A percentile compares a stretch with the other conserved stretches of the same genome.
Evolutionary conservation across 2,329 filamentous ascomycete species (phyloP).

Genomic region (Raffaelea arxii): DNA sequence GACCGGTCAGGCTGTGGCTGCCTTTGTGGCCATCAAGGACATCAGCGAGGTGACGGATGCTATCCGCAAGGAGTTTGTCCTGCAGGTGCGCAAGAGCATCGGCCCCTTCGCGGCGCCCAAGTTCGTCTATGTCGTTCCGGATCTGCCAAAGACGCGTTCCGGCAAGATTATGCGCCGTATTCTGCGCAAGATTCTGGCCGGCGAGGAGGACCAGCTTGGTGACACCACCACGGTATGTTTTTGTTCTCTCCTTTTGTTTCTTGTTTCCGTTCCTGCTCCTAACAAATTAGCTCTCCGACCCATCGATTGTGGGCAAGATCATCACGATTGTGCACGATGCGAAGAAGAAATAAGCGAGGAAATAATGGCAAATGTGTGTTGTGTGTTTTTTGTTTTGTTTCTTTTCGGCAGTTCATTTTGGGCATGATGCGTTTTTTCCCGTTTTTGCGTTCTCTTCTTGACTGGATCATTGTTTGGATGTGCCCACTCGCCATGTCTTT

Average conservation of each 20-base stretch:
- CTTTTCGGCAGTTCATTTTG: too few species aligned
- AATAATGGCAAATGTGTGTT: too few species aligned
- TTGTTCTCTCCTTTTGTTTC: slow-evolving; percentile 3
- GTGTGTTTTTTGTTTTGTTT: too few species aligned
- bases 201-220: slow-evolving; percentile 93
- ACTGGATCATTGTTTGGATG: too few species aligned
- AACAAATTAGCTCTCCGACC: slow-evolving; percentile 65
- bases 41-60: slow-evolving; percentile 66
- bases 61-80: slow-evolving; percentile 83
- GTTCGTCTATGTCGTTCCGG: slow-evolving; percentile 80
- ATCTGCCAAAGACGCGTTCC: slow-evolving; percentile 92
- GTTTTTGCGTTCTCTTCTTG: too few species aligned
- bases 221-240: slow-evolving; percentile 77
- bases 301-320: slow-evolving; percentile 80
- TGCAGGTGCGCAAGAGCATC: slow-evolving; percentile 95
- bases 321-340: slow-evolving; percentile 67
- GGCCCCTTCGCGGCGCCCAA: slow-evolving; percentile 96
- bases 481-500: too few species aligned
- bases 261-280: slow-evolving; percentile 3
- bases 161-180: slow-evolving; percentile 99
- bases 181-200: slow-evolving; percentile 90
- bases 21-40: slow-evolving; percentile 89
- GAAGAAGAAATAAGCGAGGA: slow-evolving; percentile 34
- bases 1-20: slow-evolving; percentile 93
- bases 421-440: too few species aligned